Evolutionary conservation across 129 eudicot genomes (phyloP), one percentile per base, ranked within the genome.

Genomic region (Centella asiatica): DNA sequence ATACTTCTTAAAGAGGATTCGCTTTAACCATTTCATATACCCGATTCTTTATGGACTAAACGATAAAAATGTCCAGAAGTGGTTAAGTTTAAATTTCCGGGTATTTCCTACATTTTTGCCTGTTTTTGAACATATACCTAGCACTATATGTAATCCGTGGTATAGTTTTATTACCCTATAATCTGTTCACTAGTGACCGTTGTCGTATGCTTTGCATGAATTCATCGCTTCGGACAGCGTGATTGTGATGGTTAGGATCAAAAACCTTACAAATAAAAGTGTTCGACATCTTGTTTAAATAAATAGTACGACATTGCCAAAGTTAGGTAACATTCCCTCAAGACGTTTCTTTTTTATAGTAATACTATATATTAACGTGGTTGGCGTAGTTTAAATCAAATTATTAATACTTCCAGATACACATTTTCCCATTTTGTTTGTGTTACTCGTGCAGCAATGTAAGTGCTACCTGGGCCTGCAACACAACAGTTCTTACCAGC

Each of bases 251-350:
- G 47, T 42, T 42, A 11, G 3, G 47, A 42, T 42, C 18, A 42
- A 31, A 32, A 34, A 34, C 63, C 33, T 1, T 45, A 34, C 63
- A 34, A 39, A 39, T 15, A 25, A 26, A 2, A 17, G 39, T 29
- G 29, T 18, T 29, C 18, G 18, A 32, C 27, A 4, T 32, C 22
- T 33, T 39, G 1, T 12, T 42, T 42, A 42, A 42, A 14, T 42
- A 11, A 42, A 15, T 42, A 42, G 18, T 42, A 47, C 36, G 54
- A 14, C 20, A 60, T 22, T 66, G 26, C 67, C 33, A 29, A 76
- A 76, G 51, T 66, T 67, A 32, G 77, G 71, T 77, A 51, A 73
- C 34, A 60, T 72, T 50, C 67, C 67, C 52, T 67, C 56, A n/a
- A n/a, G 68, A 47, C 39, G 46, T 67, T 66, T 37, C 67, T 32